Evolutionary conservation across 108 stramenopile species (phyloP).

Genomic region (Skeletonema marinoi): DNA sequence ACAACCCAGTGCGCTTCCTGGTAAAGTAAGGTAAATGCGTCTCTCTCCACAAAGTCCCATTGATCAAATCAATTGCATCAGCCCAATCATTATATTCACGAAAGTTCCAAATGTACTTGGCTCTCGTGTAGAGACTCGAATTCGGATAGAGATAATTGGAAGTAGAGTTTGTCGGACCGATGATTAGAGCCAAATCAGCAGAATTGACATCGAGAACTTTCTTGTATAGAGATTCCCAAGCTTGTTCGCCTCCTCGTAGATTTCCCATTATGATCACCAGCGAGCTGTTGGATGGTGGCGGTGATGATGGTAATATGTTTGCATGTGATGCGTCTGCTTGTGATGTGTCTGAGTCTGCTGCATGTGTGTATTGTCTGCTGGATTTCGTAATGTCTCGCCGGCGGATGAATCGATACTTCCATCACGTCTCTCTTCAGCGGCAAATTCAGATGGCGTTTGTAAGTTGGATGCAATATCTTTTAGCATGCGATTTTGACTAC

Average conservation of each 20-base stretch:
- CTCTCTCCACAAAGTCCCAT: conserved; percentile 31
- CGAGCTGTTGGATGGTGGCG: conserved; percentile 6
- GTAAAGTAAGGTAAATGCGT: not conserved
- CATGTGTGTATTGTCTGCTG: not conserved
- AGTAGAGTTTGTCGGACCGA: conserved; percentile 14
- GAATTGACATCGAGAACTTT: conserved; percentile 49
- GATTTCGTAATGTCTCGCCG: not conserved
- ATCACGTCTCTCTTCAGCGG: not conserved
- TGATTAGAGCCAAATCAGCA: conserved; percentile 49
- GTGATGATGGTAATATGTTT: too few species aligned
- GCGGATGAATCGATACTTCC: not conserved
- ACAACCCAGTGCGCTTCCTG: not conserved
- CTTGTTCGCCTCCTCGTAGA: conserved; percentile 50
- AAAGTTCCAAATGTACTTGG: conserved; percentile 44
- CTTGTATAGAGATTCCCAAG: conserved; percentile 51
- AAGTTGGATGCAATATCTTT: not conserved
- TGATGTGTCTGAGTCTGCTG: not conserved
- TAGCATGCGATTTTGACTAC: not conserved
- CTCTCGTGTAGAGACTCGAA: conserved; percentile 27
- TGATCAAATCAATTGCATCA: conserved; percentile 53
- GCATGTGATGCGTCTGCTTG: too few species aligned
- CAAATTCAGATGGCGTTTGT: not conserved
- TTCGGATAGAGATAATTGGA: not conserved
- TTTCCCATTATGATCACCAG: conserved; percentile 50
- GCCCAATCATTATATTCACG: conserved; percentile 52